A percentile compares a stretch with the other conserved stretches of the same genome.
These are phyloP conservation scores for Venturia carpophila DNA, from an alignment of 2,329 filamentous ascomycete species.

Conservation along the genomic window DNA sequence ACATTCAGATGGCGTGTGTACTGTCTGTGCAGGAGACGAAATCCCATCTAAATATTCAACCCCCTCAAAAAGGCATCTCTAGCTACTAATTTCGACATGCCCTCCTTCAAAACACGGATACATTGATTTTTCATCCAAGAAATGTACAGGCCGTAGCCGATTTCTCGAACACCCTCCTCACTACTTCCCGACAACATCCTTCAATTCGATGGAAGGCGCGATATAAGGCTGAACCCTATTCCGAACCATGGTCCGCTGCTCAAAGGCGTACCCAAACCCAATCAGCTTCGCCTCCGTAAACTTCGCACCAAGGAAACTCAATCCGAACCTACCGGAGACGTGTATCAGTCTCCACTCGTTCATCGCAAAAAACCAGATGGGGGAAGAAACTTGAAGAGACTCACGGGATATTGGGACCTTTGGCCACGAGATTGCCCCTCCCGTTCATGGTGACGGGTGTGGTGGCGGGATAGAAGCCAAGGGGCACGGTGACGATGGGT, in stretches of 20 bases:
- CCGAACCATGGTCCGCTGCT: conserved; percentile 50
- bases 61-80: too few relatives aligned
- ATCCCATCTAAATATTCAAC: too few relatives aligned
- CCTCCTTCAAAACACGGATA: too few relatives aligned
- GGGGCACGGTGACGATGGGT: conserved; percentile 55
- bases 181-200: conserved; percentile 32
- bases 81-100: too few relatives aligned
- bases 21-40: too few relatives aligned
- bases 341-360: neutral
- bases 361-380: neutral
- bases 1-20: too few relatives aligned
- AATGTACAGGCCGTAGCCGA: too few relatives aligned
- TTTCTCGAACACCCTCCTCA: neutral
- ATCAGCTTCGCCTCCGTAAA: conserved; percentile 57
- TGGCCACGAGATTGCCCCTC: conserved; percentile 45
- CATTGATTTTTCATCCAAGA: too few relatives aligned
- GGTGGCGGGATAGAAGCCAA: conserved; percentile 48
- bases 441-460: conserved; percentile 40
- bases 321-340: conserved; percentile 43
- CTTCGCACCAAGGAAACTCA: conserved; percentile 53
- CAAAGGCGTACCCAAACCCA: conserved; percentile 60
- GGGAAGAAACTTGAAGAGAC: neutral
- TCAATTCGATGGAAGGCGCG: conserved; percentile 41
- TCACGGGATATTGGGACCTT: conserved; percentile 45
- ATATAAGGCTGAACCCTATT: conserved; percentile 42